These are phyloP conservation scores for Penicillium sumatraense DNA, from an alignment of 2,329 filamentous ascomycete genomes.

Conservation along the genomic window DNA sequence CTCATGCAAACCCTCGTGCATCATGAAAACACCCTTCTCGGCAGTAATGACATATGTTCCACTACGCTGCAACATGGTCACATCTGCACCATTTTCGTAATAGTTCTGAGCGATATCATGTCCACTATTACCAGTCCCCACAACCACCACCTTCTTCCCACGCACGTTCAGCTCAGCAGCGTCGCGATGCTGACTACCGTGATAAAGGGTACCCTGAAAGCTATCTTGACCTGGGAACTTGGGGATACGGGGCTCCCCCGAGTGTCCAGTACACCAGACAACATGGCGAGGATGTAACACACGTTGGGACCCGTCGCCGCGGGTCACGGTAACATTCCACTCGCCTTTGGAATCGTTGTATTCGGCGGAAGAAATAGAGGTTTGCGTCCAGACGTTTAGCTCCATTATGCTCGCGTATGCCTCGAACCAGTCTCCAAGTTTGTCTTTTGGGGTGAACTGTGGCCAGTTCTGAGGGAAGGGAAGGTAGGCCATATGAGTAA, in stretches of 20 bases:
- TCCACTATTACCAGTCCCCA: slow-evolving; percentile 56
- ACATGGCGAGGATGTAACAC: slow-evolving; percentile 49
- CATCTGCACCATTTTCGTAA: slow-evolving; percentile 53
- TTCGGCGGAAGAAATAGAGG: slow-evolving; percentile 42
- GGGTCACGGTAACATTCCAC: slow-evolving; percentile 45
- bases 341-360: slow-evolving; percentile 43
- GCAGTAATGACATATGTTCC: slow-evolving; percentile 56
- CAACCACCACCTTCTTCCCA: slow-evolving; percentile 53
- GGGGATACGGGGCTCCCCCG: slow-evolving; percentile 48
- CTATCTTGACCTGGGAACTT: slow-evolving; percentile 43
- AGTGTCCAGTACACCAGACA: slow-evolving; percentile 55
- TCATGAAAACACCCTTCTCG: slow-evolving; percentile 50
- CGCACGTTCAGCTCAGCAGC: slow-evolving; percentile 41
- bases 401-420: slow-evolving; percentile 55
- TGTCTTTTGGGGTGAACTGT: slow-evolving; percentile 51
- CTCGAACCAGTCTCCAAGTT: slow-evolving; percentile 56
- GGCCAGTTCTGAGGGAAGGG: slow-evolving; percentile 50
- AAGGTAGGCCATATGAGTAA: slow-evolving; percentile 43
- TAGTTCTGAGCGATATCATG: slow-evolving; percentile 59
- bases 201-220: slow-evolving; percentile 52
- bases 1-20: slow-evolving; percentile 52
- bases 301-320: slow-evolving; percentile 32
- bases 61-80: slow-evolving; percentile 59
- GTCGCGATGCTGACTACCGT: slow-evolving; percentile 50
- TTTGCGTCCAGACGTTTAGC: slow-evolving; percentile 52